Percentiles rank a stretch among this genome's conserved stretches.
phyloP scores from a whole-genome alignment of 2,329 filamentous ascomycete genomes.

The Fusarium sp. region DNA sequence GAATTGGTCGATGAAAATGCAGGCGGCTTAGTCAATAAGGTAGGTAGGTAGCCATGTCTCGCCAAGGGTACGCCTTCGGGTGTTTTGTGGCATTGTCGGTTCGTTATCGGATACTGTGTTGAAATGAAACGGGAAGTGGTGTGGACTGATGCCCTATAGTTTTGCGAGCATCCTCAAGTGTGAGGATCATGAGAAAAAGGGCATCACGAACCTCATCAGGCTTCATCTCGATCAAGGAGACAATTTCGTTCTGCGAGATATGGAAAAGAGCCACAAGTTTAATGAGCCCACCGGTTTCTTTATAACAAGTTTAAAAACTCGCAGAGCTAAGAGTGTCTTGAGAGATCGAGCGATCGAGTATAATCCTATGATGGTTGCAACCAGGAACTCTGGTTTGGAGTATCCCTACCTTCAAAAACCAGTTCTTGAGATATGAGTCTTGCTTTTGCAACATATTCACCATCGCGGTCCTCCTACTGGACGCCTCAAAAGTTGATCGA shows the following conservation, averaged over 20 bases:
- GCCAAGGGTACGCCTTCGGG: neutral
- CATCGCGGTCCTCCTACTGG: neutral
- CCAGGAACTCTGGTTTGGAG: neutral
- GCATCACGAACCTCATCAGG: neutral
- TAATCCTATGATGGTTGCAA: constrained; percentile 14
- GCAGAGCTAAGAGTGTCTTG: constrained; percentile 14
- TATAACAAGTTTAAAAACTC: constrained; percentile 2
- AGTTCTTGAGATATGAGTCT: neutral
- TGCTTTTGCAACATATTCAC: neutral
- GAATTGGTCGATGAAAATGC: neutral
- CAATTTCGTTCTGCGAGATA: neutral
- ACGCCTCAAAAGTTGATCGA: neutral
- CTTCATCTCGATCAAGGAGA: neutral
- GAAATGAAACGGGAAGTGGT: constrained; percentile 1
- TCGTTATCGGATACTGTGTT: neutral
- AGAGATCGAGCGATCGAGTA: constrained; percentile 18
- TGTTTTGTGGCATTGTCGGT: neutral
- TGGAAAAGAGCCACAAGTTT: constrained; percentile 12
- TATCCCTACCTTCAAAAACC: constrained; percentile 5
- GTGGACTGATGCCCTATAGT: neutral
- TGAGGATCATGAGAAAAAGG: neutral
- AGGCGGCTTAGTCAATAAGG: neutral
- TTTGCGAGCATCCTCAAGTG: neutral
- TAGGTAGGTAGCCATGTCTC: constrained; percentile 2
- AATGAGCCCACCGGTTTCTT: constrained; percentile 19